phyloP scores from a whole-genome alignment of 257 asterid genomes.

The Lycium ferocissimum region DNA sequence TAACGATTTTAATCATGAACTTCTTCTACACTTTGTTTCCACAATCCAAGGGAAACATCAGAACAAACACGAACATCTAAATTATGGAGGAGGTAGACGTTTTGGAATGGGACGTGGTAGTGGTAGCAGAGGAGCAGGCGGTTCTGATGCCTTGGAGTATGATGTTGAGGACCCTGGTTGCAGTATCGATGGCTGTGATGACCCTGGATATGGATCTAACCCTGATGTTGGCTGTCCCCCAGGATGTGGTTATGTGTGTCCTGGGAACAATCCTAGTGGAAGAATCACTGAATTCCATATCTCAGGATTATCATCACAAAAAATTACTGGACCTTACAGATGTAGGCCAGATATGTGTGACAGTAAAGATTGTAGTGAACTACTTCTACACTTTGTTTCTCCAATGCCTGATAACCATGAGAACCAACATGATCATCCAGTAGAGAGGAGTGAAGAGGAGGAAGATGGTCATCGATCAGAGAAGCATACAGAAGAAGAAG shows the following conservation, averaged over 20 bases:
- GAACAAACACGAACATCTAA: background rate
- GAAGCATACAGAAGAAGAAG: background rate
- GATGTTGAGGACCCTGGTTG: background rate
- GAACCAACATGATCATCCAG: background rate
- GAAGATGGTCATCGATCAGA: background rate
- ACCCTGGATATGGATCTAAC: background rate
- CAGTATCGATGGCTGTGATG: background rate
- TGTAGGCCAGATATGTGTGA: conserved; percentile 30
- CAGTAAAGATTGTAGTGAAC: background rate
- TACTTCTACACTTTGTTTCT: conserved; percentile 8
- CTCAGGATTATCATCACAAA: conserved; percentile 3
- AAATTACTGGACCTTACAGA: conserved; percentile 17
- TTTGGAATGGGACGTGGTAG: background rate
- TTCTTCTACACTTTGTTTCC: background rate
- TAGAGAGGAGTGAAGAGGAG: background rate
- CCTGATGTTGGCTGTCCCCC: background rate
- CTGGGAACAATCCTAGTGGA: background rate
- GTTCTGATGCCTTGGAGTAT: background rate
- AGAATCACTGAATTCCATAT: conserved; percentile 21
- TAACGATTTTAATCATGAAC: background rate
- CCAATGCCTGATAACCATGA: background rate
- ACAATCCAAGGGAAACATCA: background rate
- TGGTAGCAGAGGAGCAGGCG: background rate
- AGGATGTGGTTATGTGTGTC: conserved; percentile 23
- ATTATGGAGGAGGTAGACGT: background rate